phyloP scores from a whole-genome alignment of 805 yeast genomes.

The Yarrowia bubula region DNA sequence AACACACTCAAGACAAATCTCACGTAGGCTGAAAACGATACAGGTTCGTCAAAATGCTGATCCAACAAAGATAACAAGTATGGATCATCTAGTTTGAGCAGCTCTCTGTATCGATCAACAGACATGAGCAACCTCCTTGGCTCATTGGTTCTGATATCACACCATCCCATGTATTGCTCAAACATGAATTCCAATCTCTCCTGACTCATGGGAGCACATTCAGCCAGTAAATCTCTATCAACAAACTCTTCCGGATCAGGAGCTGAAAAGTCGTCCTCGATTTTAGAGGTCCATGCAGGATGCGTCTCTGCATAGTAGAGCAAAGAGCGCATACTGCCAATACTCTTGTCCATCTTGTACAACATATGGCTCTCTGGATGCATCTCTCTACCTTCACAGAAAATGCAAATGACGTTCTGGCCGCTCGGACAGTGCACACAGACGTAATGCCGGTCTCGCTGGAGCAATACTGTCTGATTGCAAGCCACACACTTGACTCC shows the following conservation, averaged over 20 bases:
- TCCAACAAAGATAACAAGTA: conserved; percentile 4
- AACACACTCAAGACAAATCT: neutral
- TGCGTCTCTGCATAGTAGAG: conserved; percentile 16
- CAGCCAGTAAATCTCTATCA: neutral
- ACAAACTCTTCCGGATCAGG: conserved; percentile 13
- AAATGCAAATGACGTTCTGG: neutral
- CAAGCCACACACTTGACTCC: conserved; percentile 18
- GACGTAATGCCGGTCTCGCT: conserved; percentile 11
- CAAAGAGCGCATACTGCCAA: conserved; percentile 12
- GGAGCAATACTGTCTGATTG: neutral
- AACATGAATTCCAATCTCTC: conserved; percentile 16
- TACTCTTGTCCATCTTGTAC: conserved; percentile 31
- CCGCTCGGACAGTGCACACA: conserved; percentile 20
- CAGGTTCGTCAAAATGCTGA: neutral
- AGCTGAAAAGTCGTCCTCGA: conserved; percentile 1
- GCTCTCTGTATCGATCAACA: neutral
- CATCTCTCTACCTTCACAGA: conserved; percentile 39
- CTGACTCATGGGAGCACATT: neutral
- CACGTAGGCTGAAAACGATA: conserved; percentile 1
- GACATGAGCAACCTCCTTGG: neutral
- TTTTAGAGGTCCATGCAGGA: conserved; percentile 3
- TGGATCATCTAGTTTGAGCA: conserved; percentile 12
- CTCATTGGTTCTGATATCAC: conserved; percentile 1
- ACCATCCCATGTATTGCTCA: conserved; percentile 22
- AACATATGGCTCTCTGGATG: conserved; percentile 33